Conservation (phyloP, 2,329 filamentous ascomycete species). For the Colletotrichum horii region DNA sequence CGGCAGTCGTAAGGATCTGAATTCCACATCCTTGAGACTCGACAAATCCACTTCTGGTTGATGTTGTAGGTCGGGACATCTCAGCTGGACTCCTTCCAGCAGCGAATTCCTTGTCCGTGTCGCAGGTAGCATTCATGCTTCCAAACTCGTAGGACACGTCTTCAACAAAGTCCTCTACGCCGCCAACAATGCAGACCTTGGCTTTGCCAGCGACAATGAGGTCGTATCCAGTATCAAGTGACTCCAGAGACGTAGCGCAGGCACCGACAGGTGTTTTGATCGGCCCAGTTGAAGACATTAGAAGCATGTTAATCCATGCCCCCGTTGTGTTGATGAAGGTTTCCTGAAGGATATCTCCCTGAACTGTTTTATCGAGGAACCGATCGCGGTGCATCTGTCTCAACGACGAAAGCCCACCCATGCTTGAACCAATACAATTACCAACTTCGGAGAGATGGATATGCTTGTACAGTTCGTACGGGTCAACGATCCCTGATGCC, state of each 20-base stretch:
- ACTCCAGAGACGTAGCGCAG: constrained; percentile 42
- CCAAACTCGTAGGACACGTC: constrained; percentile 35
- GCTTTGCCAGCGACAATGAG: constrained; percentile 32
- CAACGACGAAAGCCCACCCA: constrained; percentile 30
- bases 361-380: constrained; percentile 32
- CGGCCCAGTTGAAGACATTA: constrained; percentile 38
- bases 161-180: constrained; percentile 35
- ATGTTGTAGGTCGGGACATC: constrained; percentile 38
- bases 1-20: constrained; percentile 36
- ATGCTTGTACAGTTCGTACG: constrained; percentile 35
- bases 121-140: constrained; percentile 40
- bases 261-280: constrained; percentile 39
- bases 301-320: constrained; percentile 47
- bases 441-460: constrained; percentile 40
- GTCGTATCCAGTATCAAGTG: constrained; percentile 38
- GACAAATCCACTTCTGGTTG: constrained; percentile 38
- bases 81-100: constrained; percentile 34
- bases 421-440: constrained; percentile 36
- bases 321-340: constrained; percentile 37
- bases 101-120: constrained; percentile 31
- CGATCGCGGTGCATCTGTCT: constrained; percentile 33
- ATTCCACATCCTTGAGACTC: constrained; percentile 39
- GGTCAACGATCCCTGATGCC: constrained; percentile 83
- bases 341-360: constrained; percentile 39
- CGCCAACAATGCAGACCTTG: constrained; percentile 37